Base-by-base conservation (phyloP, 108 stramenopile species). In the Cylindrotheca closterium region DNA sequence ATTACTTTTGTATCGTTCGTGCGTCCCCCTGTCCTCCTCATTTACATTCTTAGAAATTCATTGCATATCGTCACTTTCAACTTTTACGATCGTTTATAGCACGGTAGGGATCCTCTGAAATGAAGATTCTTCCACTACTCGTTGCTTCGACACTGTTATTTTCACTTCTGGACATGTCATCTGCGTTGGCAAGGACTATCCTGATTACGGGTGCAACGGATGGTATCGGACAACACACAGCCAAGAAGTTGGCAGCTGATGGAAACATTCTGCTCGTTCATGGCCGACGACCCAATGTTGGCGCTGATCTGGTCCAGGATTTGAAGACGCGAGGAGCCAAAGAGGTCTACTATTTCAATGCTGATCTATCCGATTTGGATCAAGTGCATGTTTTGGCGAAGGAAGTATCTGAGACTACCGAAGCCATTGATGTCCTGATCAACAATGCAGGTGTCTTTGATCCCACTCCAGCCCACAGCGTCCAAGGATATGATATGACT, bases 361-460 rank as follows among this genome's bases (percentile, higher is more conserved):
- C 37, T 42, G 37, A 42, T 15, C 37, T 42, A 10, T 42, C 37
- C 7, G 37, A 42, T 42, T 15, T 42, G 10, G 37, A 42, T 15
- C 37, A 42, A 42, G 37, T 42, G 7, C 37, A 42, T 42, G 10
- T 7, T 4, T 68, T 92, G 30, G 83, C 66, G 19, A 32, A 50
- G 22, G 29, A 63, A 12, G n/a, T 56, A 8, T 70, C 47, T 58
- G 26, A 74, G 15, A 58, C 63, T 37, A 30, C 18, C 24, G 33
- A 25, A 5, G 51, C 21, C 26, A 71, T 93, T 22, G 81, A 85
- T 55, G 71, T 88, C 23, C 71, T 97, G 21, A 79, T 97, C 29
- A 95, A 95, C 67, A 94, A 95, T 65, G 96, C 96, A 1, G 94
- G 96, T 10, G 82, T 84, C 12, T 95, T 84, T 62, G 68, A 80